Evolutionary conservation across 2,329 filamentous ascomycete genomes (phyloP).

Genomic region (Arthroderma sp.): DNA sequence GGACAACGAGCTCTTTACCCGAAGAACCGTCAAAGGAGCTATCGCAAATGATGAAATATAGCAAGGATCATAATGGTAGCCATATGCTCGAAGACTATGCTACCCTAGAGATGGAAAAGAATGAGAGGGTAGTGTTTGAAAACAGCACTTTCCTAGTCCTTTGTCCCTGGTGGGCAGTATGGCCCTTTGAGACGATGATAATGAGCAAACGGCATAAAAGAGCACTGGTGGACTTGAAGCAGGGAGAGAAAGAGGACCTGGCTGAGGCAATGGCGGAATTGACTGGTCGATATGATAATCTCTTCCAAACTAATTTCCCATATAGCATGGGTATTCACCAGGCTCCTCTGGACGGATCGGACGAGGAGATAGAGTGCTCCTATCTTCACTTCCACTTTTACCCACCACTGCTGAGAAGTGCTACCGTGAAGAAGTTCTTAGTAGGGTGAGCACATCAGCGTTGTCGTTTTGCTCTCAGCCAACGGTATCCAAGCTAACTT

Average conservation of each 20-base stretch:
- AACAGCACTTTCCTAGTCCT: slow-evolving; percentile 76
- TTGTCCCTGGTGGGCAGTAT: slow-evolving; percentile 95
- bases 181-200: slow-evolving; percentile 94
- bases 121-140: slow-evolving; percentile 76
- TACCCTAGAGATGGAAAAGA: slow-evolving; percentile 64
- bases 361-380: slow-evolving; percentile 73
- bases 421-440: slow-evolving; percentile 89
- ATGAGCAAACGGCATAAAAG: slow-evolving; percentile 74
- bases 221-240: slow-evolving; percentile 67
- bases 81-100: slow-evolving; percentile 82
- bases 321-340: slow-evolving; percentile 97
- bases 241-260: slow-evolving; percentile 57
- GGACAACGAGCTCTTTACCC: slow-evolving; percentile 82
- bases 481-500: slow-evolving; percentile 6
- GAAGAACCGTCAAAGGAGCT: slow-evolving; percentile 80
- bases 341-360: slow-evolving; percentile 69
- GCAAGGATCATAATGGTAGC: slow-evolving; percentile 54
- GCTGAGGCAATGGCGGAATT: slow-evolving; percentile 80
- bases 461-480: neutral
- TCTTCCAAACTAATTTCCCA: slow-evolving; percentile 93
- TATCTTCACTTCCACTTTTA: slow-evolving; percentile 98
- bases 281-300: slow-evolving; percentile 83
- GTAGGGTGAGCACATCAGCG: slow-evolving; percentile 48
- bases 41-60: slow-evolving; percentile 66
- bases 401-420: slow-evolving; percentile 79